phyloP scores from a whole-genome alignment of 495 filamentous ascomycete genomes.

The Penicillium macrosclerotiorum region DNA sequence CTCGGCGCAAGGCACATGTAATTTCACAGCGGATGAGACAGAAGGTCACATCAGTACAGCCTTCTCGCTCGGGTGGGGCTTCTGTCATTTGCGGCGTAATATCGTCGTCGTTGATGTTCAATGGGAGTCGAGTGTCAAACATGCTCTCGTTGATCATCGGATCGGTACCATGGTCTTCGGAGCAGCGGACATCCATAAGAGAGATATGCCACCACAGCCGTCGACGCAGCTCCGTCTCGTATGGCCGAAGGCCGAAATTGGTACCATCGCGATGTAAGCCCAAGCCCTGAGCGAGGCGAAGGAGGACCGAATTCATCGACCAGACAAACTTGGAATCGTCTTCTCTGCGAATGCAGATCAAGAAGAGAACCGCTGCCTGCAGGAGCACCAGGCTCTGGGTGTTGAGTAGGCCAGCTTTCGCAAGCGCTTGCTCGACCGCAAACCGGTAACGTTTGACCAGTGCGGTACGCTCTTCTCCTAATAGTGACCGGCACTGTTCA shows the following conservation, averaged over 20 bases:
- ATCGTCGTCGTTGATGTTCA: slow-evolving; percentile 80
- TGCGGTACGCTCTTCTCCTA: slow-evolving; percentile 38
- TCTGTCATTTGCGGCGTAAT: slow-evolving; percentile 63
- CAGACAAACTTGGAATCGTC: slow-evolving; percentile 67
- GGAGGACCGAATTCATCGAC: slow-evolving; percentile 65
- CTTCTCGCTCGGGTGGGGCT: slow-evolving; percentile 55
- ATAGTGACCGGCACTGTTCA: slow-evolving; percentile 32
- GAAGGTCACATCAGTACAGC: slow-evolving; percentile 79
- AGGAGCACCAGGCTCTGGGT: slow-evolving; percentile 72
- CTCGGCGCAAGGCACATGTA: slow-evolving; percentile 39
- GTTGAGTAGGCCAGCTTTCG: slow-evolving; percentile 70
- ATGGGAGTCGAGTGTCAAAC: slow-evolving; percentile 72
- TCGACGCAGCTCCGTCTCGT: slow-evolving; percentile 81
- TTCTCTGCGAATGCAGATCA: slow-evolving; percentile 61
- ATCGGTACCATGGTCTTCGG: slow-evolving; percentile 84
- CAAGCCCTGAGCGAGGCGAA: slow-evolving; percentile 78
- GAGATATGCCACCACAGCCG: slow-evolving; percentile 83
- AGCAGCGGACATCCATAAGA: slow-evolving; percentile 70
- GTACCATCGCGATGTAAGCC: slow-evolving; percentile 79
- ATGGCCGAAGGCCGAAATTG: slow-evolving; percentile 68
- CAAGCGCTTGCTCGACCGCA: slow-evolving; percentile 73
- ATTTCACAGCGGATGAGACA: slow-evolving; percentile 69
- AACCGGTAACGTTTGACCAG: slow-evolving; percentile 71
- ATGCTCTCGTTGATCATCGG: slow-evolving; percentile 64
- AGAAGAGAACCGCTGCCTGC: slow-evolving; percentile 75